Percentiles rank a stretch among this genome's conserved stretches.
These are phyloP conservation scores for Lachancea waltii DNA, from an alignment of 805 yeast genomes.

Conservation along the genomic window DNA sequence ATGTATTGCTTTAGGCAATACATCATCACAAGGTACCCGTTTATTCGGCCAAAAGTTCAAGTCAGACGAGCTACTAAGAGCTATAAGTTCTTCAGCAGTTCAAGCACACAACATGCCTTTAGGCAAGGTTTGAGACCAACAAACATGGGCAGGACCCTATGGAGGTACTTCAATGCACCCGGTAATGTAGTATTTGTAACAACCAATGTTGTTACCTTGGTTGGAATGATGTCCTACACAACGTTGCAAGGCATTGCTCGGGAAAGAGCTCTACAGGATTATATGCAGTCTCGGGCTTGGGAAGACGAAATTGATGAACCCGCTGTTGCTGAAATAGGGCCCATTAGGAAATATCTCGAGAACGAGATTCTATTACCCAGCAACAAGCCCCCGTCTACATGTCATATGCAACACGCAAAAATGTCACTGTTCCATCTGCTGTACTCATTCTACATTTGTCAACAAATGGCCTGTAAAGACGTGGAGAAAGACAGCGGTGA, in stretches of 20 bases:
- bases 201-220: conserved; percentile 32
- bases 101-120: background rate
- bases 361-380: conserved; percentile 13
- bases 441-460: conserved; percentile 24
- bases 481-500: conserved; percentile 2
- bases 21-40: background rate
- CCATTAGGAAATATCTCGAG: conserved; percentile 8
- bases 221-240: conserved; percentile 31
- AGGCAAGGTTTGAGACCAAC: conserved; percentile 1
- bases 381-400: conserved; percentile 2
- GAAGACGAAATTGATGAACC: background rate
- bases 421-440: conserved; percentile 26
- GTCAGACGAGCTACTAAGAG: background rate
- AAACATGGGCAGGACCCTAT: conserved; percentile 18
- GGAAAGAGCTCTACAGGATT: conserved; percentile 9
- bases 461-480: conserved; percentile 11
- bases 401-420: conserved; percentile 13
- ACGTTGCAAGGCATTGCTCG: conserved; percentile 21
- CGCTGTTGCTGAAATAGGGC: conserved; percentile 3
- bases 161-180: conserved; percentile 38
- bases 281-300: background rate
- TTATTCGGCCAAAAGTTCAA: background rate
- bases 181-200: conserved; percentile 34
- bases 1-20: background rate
- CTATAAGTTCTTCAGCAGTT: background rate